These are phyloP conservation scores for Pseudozyma sp. DNA, from an alignment of 1,284 basidiomycete species.

Conservation along the genomic window DNA sequence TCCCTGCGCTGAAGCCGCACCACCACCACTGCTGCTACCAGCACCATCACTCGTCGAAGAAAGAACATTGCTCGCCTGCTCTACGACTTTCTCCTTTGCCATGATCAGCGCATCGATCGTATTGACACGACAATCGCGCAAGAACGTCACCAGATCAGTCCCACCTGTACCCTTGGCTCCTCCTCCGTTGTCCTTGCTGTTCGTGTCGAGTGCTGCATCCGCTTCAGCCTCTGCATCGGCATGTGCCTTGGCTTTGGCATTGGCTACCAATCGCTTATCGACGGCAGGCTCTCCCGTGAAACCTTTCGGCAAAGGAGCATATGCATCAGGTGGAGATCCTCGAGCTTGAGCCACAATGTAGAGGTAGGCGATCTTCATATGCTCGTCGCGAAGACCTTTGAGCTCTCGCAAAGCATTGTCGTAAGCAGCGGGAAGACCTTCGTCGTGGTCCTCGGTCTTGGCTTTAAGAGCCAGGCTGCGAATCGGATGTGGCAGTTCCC, in stretches of 20 bases:
- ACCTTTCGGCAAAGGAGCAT: slow-evolving; percentile 45
- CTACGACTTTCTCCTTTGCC: slow-evolving; percentile 23
- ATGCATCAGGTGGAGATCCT: slow-evolving; percentile 50
- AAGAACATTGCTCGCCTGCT: too few species aligned
- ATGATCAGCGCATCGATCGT: slow-evolving; percentile 58
- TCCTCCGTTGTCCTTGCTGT: slow-evolving; percentile 27
- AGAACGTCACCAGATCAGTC: slow-evolving; percentile 62
- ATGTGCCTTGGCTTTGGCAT: slow-evolving; percentile 15
- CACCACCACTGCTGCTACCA: too few species aligned
- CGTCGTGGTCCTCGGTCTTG: slow-evolving; percentile 36
- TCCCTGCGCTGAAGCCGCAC: background rate
- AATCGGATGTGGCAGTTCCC: slow-evolving; percentile 48
- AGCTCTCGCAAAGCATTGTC: slow-evolving; percentile 80
- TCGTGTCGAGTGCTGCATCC: slow-evolving; percentile 33
- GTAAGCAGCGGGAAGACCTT: slow-evolving; percentile 71
- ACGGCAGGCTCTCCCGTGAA: slow-evolving; percentile 41
- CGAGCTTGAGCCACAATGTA: slow-evolving; percentile 74
- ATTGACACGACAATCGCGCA: slow-evolving; percentile 61
- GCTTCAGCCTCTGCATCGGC: slow-evolving; percentile 23
- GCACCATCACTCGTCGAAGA: too few species aligned
- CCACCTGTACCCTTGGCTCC: slow-evolving; percentile 64
- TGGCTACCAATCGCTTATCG: slow-evolving; percentile 23
- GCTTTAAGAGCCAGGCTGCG: slow-evolving; percentile 54
- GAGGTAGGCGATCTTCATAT: slow-evolving; percentile 84
- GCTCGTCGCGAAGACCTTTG: slow-evolving; percentile 84